These are phyloP conservation scores for Rhodamnia argentea DNA, from an alignment of 345 rosid genomes.

Conservation along the genomic window DNA sequence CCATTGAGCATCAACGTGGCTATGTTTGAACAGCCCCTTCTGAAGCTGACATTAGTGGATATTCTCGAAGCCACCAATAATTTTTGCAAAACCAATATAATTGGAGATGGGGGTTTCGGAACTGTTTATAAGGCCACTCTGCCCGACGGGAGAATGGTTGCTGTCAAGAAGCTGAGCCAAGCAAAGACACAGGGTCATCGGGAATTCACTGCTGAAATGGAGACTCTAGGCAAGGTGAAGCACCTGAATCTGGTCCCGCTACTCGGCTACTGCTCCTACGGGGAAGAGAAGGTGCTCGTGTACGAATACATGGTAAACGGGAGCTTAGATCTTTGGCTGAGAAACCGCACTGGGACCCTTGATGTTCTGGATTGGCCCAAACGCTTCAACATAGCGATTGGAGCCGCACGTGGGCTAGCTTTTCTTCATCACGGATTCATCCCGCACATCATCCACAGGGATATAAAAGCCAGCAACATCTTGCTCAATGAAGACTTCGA, in stretches of 20 bases:
- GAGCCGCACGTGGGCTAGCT: constrained; percentile 76
- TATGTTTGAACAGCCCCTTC: constrained; percentile 77
- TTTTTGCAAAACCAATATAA: constrained; percentile 75
- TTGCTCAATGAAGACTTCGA: constrained; percentile 61
- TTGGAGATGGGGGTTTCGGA: constrained; percentile 94
- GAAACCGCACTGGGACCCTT: constrained; percentile 51
- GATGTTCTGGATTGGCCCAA: constrained; percentile 69
- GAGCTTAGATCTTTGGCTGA: constrained; percentile 76
- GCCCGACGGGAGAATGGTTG: constrained; percentile 52
- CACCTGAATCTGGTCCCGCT: constrained; percentile 78
- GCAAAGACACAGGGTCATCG: constrained; percentile 80
- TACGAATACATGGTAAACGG: constrained; percentile 92
- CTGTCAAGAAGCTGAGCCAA: constrained; percentile 83
- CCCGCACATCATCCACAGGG: constrained; percentile 93
- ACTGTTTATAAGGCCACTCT: constrained; percentile 77
- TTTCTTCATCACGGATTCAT: constrained; percentile 80
- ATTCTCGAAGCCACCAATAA: constrained; percentile 71
- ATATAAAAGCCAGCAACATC: constrained; percentile 88
- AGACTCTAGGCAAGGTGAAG: constrained; percentile 90
- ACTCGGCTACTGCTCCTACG: constrained; percentile 74
- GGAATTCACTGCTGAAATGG: constrained; percentile 92
- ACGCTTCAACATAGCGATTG: constrained; percentile 63
- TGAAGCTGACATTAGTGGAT: constrained; percentile 57
- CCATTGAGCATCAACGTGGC: constrained; percentile 85
- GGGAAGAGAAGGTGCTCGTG: constrained; percentile 85